These are phyloP conservation scores for Cornus suecica DNA, from an alignment of 148 eudicot genomes.

Conservation along the genomic window DNA sequence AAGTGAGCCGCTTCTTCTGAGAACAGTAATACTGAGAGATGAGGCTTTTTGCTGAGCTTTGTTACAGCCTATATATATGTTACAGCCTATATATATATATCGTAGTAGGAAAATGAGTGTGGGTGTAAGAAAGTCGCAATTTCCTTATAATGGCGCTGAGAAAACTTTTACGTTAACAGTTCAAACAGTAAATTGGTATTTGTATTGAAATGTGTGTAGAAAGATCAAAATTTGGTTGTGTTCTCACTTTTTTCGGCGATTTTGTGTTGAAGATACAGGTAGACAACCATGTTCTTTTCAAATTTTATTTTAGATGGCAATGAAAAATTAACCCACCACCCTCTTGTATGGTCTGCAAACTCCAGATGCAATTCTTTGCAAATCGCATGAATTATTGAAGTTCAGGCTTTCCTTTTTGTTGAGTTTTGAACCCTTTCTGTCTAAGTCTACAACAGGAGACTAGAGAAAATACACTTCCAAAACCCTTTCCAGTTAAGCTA, in stretches of 20 bases:
- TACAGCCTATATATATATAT: not conserved
- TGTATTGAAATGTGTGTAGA: not conserved
- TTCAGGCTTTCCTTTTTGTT: too few species aligned
- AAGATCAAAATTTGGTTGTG: not conserved
- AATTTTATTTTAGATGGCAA: too few species aligned
- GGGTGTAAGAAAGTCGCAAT: not conserved
- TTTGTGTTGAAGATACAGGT: too few species aligned
- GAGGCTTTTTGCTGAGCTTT: not conserved
- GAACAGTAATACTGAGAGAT: not conserved
- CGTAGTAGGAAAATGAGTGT: not conserved
- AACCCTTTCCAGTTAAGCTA: too few species aligned
- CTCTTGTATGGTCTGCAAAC: too few species aligned
- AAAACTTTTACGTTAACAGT: not conserved
- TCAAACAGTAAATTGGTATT: not conserved
- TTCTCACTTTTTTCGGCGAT: not conserved
- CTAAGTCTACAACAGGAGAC: too few species aligned
- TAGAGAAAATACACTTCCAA: too few species aligned
- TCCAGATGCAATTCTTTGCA: too few species aligned
- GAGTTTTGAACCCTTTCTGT: too few species aligned
- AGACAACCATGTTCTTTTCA: too few species aligned
- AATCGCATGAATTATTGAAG: too few species aligned
- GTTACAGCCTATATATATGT: not conserved
- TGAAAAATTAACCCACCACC: too few species aligned
- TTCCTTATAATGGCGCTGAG: not conserved
- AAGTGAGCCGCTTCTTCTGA: not conserved